Conservation (phyloP, 345 rosid genomes). For the Syzygium grande region DNA sequence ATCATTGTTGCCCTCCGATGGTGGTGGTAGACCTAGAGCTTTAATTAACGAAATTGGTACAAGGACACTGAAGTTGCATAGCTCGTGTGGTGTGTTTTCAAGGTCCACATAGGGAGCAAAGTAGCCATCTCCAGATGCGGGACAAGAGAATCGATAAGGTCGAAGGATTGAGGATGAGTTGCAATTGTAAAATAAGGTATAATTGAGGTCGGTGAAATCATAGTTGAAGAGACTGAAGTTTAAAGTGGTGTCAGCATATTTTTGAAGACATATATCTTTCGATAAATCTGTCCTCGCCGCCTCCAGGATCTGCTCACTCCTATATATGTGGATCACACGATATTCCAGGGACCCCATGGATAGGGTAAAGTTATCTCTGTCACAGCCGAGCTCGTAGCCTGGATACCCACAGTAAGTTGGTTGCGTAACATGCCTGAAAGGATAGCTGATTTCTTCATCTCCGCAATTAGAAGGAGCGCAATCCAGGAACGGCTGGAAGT, state of each 20-base stretch:
- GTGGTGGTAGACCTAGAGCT: fast-evolving
- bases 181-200: not conserved
- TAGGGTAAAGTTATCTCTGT: fast-evolving
- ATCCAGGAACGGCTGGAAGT: fast-evolving
- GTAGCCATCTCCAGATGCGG: fast-evolving
- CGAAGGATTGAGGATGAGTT: fast-evolving
- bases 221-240: not conserved
- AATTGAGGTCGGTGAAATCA: fast-evolving
- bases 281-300: not conserved
- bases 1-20: fast-evolving
- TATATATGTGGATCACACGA: not conserved
- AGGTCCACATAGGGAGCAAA: not conserved
- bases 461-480: not conserved
- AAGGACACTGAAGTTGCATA: not conserved
- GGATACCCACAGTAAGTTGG: not conserved
- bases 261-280: not conserved
- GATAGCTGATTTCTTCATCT: not conserved
- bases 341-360: not conserved
- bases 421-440: fast-evolving
- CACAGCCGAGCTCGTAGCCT: not conserved
- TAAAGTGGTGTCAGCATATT: not conserved
- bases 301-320: not conserved
- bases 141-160: not conserved
- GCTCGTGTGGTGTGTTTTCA: fast-evolving
- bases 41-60: fast-evolving